These are phyloP conservation scores for Plasmodium ovale DNA, from an alignment of 169 alveolate species.

Conservation along the genomic window DNA sequence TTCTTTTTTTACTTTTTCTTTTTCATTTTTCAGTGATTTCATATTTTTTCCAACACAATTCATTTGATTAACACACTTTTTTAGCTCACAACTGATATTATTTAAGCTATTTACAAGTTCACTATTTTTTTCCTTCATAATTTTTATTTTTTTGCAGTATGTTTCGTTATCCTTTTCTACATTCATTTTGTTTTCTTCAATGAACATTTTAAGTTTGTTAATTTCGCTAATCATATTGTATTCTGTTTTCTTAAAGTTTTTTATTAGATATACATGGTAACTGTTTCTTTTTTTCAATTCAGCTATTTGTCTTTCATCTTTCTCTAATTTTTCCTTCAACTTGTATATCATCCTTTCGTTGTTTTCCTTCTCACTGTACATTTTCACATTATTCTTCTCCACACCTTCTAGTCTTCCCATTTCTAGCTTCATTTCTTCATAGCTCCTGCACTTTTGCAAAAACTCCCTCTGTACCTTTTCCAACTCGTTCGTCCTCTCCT, in stretches of 20 bases:
- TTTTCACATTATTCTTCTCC: slow-evolving; percentile 3
- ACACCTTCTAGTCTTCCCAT: background rate
- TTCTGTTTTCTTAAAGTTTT: slow-evolving; percentile 23
- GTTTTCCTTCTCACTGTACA: slow-evolving; percentile 25
- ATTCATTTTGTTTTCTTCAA: slow-evolving; percentile 16
- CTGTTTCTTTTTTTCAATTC: slow-evolving; percentile 24
- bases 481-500: background rate
- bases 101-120: slow-evolving; percentile 3
- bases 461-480: background rate
- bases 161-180: slow-evolving; percentile 10
- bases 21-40: slow-evolving; percentile 27
- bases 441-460: slow-evolving; percentile 5
- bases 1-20: slow-evolving; percentile 10
- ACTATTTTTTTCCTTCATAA: slow-evolving; percentile 18
- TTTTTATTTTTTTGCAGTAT: slow-evolving; percentile 9
- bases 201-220: background rate
- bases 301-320: slow-evolving; percentile 2
- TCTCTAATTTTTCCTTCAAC: slow-evolving; percentile 9
- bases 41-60: slow-evolving; percentile 7
- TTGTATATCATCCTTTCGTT: slow-evolving; percentile 9
- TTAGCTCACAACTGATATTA: slow-evolving; percentile 8
- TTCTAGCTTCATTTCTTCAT: slow-evolving; percentile 40
- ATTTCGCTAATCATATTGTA: slow-evolving; percentile 5
- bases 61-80: slow-evolving; percentile 21
- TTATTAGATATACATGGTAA: slow-evolving; percentile 11